Evolutionary conservation across 495 filamentous ascomycete species (phyloP).

Genomic region (Penicillium daleae): DNA sequence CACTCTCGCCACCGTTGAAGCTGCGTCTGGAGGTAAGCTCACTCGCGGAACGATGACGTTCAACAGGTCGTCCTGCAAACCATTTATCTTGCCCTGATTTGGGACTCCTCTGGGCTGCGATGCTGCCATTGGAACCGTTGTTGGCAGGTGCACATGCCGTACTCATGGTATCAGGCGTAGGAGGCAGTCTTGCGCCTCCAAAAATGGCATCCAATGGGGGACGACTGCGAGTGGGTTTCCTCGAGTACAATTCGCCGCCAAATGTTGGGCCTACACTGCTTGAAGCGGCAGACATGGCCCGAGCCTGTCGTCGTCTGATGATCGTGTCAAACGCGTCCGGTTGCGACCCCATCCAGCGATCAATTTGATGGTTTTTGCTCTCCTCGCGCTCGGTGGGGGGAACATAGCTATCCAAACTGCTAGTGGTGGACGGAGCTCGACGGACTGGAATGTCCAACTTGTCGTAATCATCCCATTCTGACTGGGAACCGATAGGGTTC

Average conservation of each 20-base stretch:
- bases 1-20: slow-evolving; percentile 26
- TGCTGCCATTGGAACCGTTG: slow-evolving; percentile 44
- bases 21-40: slow-evolving; percentile 34
- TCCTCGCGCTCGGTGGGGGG: slow-evolving; percentile 19
- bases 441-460: slow-evolving; percentile 41
- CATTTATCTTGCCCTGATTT: slow-evolving; percentile 22
- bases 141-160: slow-evolving; percentile 38
- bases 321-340: slow-evolving; percentile 26
- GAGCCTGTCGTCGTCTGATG: slow-evolving; percentile 25
- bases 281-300: slow-evolving; percentile 26
- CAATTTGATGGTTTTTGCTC: slow-evolving; percentile 30
- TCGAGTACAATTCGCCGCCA: slow-evolving; percentile 25
- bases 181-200: slow-evolving; percentile 42
- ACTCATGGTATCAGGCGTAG: slow-evolving; percentile 53
- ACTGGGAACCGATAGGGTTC: slow-evolving; percentile 58
- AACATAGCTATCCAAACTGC: slow-evolving; percentile 26
- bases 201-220: slow-evolving; percentile 39
- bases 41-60: slow-evolving; percentile 42
- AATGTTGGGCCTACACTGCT: slow-evolving; percentile 21
- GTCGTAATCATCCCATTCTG: slow-evolving; percentile 31
- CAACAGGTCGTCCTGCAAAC: slow-evolving; percentile 26
- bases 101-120: slow-evolving; percentile 30
- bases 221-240: slow-evolving; percentile 28
- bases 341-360: slow-evolving; percentile 37
- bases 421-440: slow-evolving; percentile 21